phyloP scores from a whole-genome alignment of 1,284 basidiomycete genomes.

The Sporisorium sorghi region DNA sequence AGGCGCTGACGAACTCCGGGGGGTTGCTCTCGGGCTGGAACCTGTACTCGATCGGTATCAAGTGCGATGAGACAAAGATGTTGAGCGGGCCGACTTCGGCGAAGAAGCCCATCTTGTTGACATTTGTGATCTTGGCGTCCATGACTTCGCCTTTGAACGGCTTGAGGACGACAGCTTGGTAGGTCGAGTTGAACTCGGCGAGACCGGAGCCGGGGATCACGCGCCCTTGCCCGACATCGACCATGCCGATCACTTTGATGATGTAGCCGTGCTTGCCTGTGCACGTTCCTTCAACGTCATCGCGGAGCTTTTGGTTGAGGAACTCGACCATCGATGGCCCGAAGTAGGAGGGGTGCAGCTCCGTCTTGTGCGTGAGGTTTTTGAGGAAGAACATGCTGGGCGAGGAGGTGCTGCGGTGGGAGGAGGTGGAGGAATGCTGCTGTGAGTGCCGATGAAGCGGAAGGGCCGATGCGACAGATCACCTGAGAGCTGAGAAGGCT shows the following conservation, averaged over 20 bases:
- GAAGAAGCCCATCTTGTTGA: conserved; percentile 99
- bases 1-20: conserved; percentile 62
- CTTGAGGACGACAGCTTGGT: conserved; percentile 67
- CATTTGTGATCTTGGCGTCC: conserved; percentile 93
- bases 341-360: conserved; percentile 97
- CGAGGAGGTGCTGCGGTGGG: not conserved
- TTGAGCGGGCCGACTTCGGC: conserved; percentile 86
- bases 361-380: conserved; percentile 92
- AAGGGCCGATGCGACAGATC: conserved; percentile 1
- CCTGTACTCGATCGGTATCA: conserved; percentile 75
- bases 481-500: not conserved
- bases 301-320: conserved; percentile 90
- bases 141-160: conserved; percentile 97
- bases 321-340: conserved; percentile 94
- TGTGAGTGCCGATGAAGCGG: not conserved
- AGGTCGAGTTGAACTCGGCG: conserved; percentile 79
- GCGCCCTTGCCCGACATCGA: conserved; percentile 72
- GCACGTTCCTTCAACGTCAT: conserved; percentile 97
- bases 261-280: conserved; percentile 92
- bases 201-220: conserved; percentile 91
- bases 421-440: not conserved
- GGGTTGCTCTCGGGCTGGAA: conserved; percentile 68
- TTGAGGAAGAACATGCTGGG: conserved; percentile 72
- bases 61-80: conserved; percentile 82
- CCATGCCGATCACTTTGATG: conserved; percentile 85